phyloP scores from a whole-genome alignment of 371 early-diverging fungal genomes.

The Coemansia sp. region DNA sequence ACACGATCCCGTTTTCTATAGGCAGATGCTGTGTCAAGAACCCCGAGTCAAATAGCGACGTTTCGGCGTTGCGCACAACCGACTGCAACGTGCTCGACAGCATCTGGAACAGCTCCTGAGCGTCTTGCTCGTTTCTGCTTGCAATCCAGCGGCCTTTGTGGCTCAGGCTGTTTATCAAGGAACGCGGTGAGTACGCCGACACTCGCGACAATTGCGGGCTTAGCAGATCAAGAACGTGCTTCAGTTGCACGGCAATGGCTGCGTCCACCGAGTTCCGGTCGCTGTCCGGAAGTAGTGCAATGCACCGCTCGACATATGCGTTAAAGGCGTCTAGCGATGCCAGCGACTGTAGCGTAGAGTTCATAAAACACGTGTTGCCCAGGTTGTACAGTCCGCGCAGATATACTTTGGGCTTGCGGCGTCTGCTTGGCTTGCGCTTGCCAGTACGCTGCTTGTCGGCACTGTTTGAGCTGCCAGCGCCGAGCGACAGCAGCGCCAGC shows the following conservation, averaged over 20 bases:
- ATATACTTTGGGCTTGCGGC: slow-evolving; percentile 21
- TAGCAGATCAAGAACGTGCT: slow-evolving; percentile 20
- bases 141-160: slow-evolving; percentile 44
- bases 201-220: slow-evolving; percentile 17
- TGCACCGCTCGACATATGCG: slow-evolving; percentile 29
- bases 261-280: slow-evolving; percentile 19
- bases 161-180: slow-evolving; percentile 41
- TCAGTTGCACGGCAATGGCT: slow-evolving; percentile 28
- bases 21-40: slow-evolving; percentile 44
- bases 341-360: slow-evolving; percentile 72
- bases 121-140: slow-evolving; percentile 72
- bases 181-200: slow-evolving; percentile 40
- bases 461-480: neutral
- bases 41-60: slow-evolving; percentile 46
- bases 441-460: neutral
- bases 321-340: slow-evolving; percentile 31
- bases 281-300: neutral
- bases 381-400: slow-evolving; percentile 76
- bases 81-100: slow-evolving; percentile 61
- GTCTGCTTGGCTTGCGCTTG: slow-evolving; percentile 8
- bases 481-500: slow-evolving; percentile 19
- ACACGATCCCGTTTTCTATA: slow-evolving; percentile 30
- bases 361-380: slow-evolving; percentile 96
- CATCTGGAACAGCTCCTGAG: slow-evolving; percentile 90
- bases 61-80: slow-evolving; percentile 45